Percentiles rank a stretch among this genome's conserved stretches.
Evolutionary conservation across 73 alveolate genomes (phyloP).

Genomic region (Paramecium octaurelia): DNA sequence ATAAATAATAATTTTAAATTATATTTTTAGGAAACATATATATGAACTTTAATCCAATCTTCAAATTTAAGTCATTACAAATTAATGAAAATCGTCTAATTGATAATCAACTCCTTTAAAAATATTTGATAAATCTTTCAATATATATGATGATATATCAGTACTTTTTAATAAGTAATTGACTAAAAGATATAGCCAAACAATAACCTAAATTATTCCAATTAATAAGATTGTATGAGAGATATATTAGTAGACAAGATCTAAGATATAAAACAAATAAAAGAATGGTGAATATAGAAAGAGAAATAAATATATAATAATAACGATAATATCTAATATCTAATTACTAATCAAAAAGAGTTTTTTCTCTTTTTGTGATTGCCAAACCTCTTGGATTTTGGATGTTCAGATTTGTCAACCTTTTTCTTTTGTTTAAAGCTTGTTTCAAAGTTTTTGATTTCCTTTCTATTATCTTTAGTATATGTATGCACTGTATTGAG

Average conservation of each 20-base stretch:
- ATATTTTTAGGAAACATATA: too few relatives aligned
- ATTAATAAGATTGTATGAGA: background rate
- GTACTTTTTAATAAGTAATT: too few relatives aligned
- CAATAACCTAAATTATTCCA: too few relatives aligned
- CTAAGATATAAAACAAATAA: too few relatives aligned
- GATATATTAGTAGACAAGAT: background rate
- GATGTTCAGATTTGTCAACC: background rate
- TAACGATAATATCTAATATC: background rate
- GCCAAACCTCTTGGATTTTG: background rate
- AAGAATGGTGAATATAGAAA: too few relatives aligned
- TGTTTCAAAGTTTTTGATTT: background rate
- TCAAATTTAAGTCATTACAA: too few relatives aligned
- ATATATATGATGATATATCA: background rate
- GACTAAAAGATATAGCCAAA: too few relatives aligned
- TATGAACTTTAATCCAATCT: too few relatives aligned
- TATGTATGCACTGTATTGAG: constrained; percentile 16
- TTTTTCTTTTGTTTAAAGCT: background rate
- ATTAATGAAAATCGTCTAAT: too few relatives aligned
- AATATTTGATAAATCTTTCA: background rate
- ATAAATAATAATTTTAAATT: background rate
- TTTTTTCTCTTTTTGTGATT: background rate
- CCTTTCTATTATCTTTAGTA: background rate
- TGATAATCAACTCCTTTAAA: too few relatives aligned
- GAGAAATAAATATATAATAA: background rate
- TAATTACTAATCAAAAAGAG: background rate